Conservation (phyloP, 768 basidiomycete species). For the Russula sp. region DNA sequence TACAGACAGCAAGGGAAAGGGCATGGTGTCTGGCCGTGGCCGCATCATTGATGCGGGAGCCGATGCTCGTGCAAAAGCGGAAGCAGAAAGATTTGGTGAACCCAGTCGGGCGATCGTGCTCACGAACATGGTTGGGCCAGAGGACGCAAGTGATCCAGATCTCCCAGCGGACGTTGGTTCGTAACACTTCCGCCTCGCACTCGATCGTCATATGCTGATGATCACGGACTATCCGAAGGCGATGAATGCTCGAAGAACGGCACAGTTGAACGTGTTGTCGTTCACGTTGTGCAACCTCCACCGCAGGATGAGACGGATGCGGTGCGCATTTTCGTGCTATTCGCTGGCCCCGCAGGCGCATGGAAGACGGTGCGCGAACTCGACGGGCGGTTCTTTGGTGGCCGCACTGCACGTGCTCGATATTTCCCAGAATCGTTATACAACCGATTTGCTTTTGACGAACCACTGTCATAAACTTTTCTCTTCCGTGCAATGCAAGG, state of each 20-base stretch:
- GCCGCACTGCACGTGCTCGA: conserved; percentile 70
- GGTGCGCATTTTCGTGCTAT: conserved; percentile 86
- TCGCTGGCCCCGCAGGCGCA: conserved; percentile 85
- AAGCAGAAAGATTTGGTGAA: conserved; percentile 76
- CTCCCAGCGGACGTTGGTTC: conserved; percentile 81
- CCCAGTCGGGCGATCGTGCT: conserved; percentile 86
- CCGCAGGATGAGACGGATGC: conserved; percentile 66
- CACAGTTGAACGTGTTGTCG: conserved; percentile 81
- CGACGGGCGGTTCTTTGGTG: conserved; percentile 90
- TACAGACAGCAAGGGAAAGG: conserved; percentile 34
- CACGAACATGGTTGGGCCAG: conserved; percentile 80
- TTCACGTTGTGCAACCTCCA: conserved; percentile 68
- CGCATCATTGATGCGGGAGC: conserved; percentile 89
- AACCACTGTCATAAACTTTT: conserved; percentile 27
- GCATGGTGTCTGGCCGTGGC: conserved; percentile 64
- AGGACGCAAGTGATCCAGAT: conserved; percentile 82
- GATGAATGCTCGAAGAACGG: conserved; percentile 89
- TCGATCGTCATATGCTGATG: conserved; percentile 6
- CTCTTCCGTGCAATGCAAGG: not conserved
- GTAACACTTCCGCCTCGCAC: conserved; percentile 23
- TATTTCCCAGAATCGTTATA: conserved; percentile 69
- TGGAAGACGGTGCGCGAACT: conserved; percentile 95
- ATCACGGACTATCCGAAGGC: conserved; percentile 36
- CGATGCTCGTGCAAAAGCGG: conserved; percentile 69
- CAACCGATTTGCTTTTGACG: conserved; percentile 43